A percentile compares a stretch with the other conserved stretches of the same genome.
Evolutionary conservation across 73 alveolate species (phyloP).

Genomic region (Urostyla sp.): DNA sequence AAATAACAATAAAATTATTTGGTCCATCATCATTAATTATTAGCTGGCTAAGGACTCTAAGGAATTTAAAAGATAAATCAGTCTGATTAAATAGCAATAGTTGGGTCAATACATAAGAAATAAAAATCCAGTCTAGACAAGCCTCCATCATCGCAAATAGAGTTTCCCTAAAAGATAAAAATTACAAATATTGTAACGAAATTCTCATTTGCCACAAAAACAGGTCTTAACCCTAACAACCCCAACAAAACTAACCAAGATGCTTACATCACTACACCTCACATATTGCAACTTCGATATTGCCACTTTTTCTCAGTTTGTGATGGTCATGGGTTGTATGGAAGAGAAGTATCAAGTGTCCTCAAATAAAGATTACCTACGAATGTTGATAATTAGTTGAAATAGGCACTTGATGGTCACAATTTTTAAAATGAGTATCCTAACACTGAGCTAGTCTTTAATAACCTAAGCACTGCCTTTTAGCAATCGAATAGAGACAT

Average conservation of each 20-base stretch:
- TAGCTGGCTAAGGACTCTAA: too few relatives aligned
- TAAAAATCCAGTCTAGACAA: too few relatives aligned
- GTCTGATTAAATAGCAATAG: too few relatives aligned
- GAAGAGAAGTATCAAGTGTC: slow-evolving; percentile 78
- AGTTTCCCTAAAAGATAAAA: too few relatives aligned
- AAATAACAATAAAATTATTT: too few relatives aligned
- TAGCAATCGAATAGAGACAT: slow-evolving; percentile 29
- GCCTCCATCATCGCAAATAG: too few relatives aligned
- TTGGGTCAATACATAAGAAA: too few relatives aligned
- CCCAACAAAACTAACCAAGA: slow-evolving; percentile 68
- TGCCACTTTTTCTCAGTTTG: slow-evolving; percentile 83
- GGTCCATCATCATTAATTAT: too few relatives aligned
- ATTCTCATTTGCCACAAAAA: slow-evolving; percentile 73
- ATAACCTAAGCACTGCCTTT: neutral
- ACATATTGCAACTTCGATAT: slow-evolving; percentile 42
- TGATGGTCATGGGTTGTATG: slow-evolving; percentile 91
- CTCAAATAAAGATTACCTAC: slow-evolving; percentile 71
- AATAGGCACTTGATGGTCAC: slow-evolving; percentile 10
- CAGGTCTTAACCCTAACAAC: slow-evolving; percentile 58
- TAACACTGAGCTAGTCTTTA: neutral
- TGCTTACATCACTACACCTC: slow-evolving; percentile 64
- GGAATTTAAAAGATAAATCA: too few relatives aligned
- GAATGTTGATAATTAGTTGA: slow-evolving; percentile 31
- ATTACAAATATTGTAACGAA: slow-evolving; percentile 49
- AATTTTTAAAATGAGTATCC: slow-evolving; percentile 7